phyloP scores from a whole-genome alignment of 1,284 basidiomycete species.

The Malassezia psittaci region DNA sequence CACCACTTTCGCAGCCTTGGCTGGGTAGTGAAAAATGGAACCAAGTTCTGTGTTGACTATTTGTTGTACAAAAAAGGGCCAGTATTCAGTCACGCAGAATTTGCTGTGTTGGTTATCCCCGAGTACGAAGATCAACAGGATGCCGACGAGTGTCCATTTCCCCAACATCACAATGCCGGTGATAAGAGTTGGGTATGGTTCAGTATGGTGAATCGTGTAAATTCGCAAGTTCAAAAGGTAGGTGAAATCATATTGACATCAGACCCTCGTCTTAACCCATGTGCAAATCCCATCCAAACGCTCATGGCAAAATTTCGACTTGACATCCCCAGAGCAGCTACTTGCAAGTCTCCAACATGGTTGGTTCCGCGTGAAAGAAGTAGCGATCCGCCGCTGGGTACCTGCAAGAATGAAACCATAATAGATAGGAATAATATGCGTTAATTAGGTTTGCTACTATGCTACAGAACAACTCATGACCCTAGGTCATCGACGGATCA shows the following conservation, averaged over 20 bases:
- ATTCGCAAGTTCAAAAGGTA: conserved; percentile 82
- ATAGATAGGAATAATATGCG: not conserved
- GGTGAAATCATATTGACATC: not conserved
- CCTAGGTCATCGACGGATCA: conserved; percentile 1
- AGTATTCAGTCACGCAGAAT: conserved; percentile 93
- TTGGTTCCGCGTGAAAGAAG: conserved; percentile 63
- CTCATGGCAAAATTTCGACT: conserved; percentile 51
- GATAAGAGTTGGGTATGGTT: conserved; percentile 84
- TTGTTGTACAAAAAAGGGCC: conserved; percentile 89
- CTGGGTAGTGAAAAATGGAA: conserved; percentile 92
- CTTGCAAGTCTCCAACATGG: conserved; percentile 55
- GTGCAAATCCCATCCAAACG: conserved; percentile 30
- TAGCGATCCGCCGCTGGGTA: conserved; percentile 72
- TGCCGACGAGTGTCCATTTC: conserved; percentile 49
- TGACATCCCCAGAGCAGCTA: conserved; percentile 50
- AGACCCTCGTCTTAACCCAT: conserved; percentile 39
- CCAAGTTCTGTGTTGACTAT: conserved; percentile 95
- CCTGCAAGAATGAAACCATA: conserved; percentile 83
- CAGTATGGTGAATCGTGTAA: conserved; percentile 90
- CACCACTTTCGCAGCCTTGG: conserved; percentile 93
- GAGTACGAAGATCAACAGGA: conserved; percentile 75
- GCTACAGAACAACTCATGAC: no score
- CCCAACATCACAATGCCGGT: conserved; percentile 27
- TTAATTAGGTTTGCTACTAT: no score
- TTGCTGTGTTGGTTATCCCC: conserved; percentile 77